Evolutionary conservation across 2,329 filamentous ascomycete species (phyloP), one percentile per base, ranked within the genome.

Genomic region (Botrytis sinoallii): DNA sequence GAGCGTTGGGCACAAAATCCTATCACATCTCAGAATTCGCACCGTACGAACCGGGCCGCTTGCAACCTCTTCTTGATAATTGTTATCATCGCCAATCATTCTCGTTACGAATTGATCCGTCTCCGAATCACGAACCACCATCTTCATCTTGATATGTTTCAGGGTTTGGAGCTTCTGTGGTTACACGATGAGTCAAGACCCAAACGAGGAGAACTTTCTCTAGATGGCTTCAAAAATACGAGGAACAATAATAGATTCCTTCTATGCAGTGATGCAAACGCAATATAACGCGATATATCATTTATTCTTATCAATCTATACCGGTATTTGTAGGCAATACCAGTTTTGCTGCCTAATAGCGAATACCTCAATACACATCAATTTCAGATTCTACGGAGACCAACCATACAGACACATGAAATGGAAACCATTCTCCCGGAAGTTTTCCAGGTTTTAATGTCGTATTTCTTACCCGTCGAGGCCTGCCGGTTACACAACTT

Each of bases 1-100:
- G 22, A 52, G 29, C 64, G 10, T 67, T 67, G 32, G 65, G 65
- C 65, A 67, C 52, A 9, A n/a, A 52, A 66, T 35, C 42, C 25
- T 48, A 48, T 66, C 63, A 66, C 29, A 48, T 66, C 42, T 66
- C 42, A 46, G 29, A 66, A 18, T 35, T 35, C 44, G n/a, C 60
- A 48, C 63, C 44, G 42, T 29, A 66, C 29, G n/a, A 66, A 66
- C 63, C 63, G 63, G 63, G n/a, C 63, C 42, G 63, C 61, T 25
- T 66, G 42, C 60, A 63, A 63, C 22, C 35, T 63, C 22, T 29
- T 57, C 22, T 38, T 48, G 42, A 25, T 35, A 20, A 25, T 35
- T 32, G 63, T 29, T 66, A 48, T 48, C 63, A 8, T 35, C 42
- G 20, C 63, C 63, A 66, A 66, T 48, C 18, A 29, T 32, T 14